phyloP scores from a whole-genome alignment of 768 basidiomycete species.

The Podaxis mareebaensis region DNA sequence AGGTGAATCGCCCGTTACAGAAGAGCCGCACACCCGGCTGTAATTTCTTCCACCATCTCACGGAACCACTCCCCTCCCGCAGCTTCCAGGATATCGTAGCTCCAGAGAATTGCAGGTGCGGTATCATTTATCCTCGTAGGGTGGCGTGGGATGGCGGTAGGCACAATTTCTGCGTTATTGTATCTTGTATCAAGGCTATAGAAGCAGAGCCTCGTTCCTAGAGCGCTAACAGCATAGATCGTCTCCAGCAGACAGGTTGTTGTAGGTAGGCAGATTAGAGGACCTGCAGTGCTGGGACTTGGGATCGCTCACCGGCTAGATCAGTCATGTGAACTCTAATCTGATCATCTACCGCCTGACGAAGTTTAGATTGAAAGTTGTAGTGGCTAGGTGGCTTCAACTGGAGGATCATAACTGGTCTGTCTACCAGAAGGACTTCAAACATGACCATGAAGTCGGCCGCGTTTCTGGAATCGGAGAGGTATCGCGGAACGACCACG shows the following conservation, averaged over 20 bases:
- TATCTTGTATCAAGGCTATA: background rate
- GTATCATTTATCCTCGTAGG: background rate
- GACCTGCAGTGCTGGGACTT: background rate
- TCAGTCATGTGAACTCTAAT: constrained; percentile 23
- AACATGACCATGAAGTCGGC: constrained; percentile 22
- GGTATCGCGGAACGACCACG: constrained; percentile 17
- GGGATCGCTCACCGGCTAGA: constrained; percentile 1
- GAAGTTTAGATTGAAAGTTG: constrained; percentile 18
- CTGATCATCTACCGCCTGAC: constrained; percentile 25
- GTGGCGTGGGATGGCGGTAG: background rate
- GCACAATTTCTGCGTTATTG: background rate
- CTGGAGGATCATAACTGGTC: constrained; percentile 32
- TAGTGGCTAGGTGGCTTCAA: constrained; percentile 20
- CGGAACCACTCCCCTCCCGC: background rate
- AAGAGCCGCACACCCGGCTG: background rate
- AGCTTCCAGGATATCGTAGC: background rate
- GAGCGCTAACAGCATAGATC: background rate
- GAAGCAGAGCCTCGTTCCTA: background rate
- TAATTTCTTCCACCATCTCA: background rate
- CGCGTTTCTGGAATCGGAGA: background rate
- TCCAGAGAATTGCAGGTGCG: background rate
- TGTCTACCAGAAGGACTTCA: constrained; percentile 16
- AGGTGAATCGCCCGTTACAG: too few relatives aligned
- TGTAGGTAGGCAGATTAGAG: background rate
- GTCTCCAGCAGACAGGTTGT: background rate